Evolutionary conservation across 306 rosid genomes (phyloP), one percentile per base, ranked within the genome.

Genomic region (Cicer pinnatifidum): DNA sequence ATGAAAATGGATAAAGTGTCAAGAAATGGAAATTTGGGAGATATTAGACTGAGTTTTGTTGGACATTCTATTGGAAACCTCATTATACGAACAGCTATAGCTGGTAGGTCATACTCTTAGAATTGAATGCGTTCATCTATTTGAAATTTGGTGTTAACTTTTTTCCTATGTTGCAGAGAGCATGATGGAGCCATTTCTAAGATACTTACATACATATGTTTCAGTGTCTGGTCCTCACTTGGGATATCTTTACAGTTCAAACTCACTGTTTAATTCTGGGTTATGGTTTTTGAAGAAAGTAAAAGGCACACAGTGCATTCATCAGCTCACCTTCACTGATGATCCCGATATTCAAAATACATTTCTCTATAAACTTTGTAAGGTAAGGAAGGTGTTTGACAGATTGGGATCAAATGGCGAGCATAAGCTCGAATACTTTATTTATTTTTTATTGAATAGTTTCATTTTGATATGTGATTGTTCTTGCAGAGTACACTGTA

Each of bases 11-110:
- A 89, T 50, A 89, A 84, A 81, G 88, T 79, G 54, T 86, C 91
- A 60, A 86, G 86, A 81, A 75, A 73, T 52, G 90, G 88, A 51
- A 67, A 41, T 56, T 52, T 92, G 69, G 84, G 70, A 53, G 97
- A 88, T 81, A 77, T 92, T 75, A 92, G 82, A 76, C 81, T 92
- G 72, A 88, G 93, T 83, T 92, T 89, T 56, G 97, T 88, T 48
- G 97, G 96, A 71, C 97, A 92, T 83, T 92, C 97, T 80, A 92
- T 92, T 51, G 97, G 97, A 43, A 92, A 92, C 79, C 81, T 92
- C 63, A 92, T 92, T 80, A 81, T 92, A 79, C 84, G 97, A 78
- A 85, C 97, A 10, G 93, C 97, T 52, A 78, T 92, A 82, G 86
- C 91, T 78, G 96, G 97, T 91, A 77, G 39, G 44, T 17, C 47